phyloP scores from a whole-genome alignment of 2,329 filamentous ascomycete genomes.

The Cladosporium austrohemisphaericum region DNA sequence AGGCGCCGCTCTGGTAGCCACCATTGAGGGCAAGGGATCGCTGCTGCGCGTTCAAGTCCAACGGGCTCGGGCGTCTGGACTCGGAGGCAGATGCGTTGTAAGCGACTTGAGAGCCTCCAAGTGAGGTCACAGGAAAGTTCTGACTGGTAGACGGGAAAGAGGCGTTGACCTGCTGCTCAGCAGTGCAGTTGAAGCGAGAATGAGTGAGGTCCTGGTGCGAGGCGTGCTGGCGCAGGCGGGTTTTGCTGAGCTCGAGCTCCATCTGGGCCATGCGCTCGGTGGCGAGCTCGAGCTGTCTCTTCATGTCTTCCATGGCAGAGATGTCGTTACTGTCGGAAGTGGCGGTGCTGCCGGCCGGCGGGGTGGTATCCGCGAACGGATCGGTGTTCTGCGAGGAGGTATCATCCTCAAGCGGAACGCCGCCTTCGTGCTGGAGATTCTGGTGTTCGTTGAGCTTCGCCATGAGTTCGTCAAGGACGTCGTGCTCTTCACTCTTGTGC shows the following conservation, averaged over 20 bases:
- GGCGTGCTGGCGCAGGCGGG: slow-evolving; percentile 58
- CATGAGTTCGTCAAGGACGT: slow-evolving; percentile 64
- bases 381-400: slow-evolving; percentile 30
- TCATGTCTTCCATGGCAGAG: slow-evolving; percentile 42
- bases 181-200: slow-evolving; percentile 58
- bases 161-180: slow-evolving; percentile 44
- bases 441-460: slow-evolving; percentile 72
- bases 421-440: slow-evolving; percentile 47
- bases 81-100: slow-evolving; percentile 2
- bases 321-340: slow-evolving; percentile 34
- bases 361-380: slow-evolving; percentile 29
- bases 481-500: slow-evolving; percentile 14
- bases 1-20: slow-evolving; percentile 1
- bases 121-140: slow-evolving; percentile 18
- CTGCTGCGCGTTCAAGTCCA: slow-evolving; percentile 9
- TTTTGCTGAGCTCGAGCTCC: slow-evolving; percentile 66
- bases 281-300: slow-evolving; percentile 67
- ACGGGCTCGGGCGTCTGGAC: slow-evolving; percentile 7
- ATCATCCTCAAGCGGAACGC: slow-evolving; percentile 33
- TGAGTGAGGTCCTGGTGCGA: slow-evolving; percentile 61
- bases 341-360: slow-evolving; percentile 22
- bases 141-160: slow-evolving; percentile 29
- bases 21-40: slow-evolving; percentile 3
- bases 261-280: slow-evolving; percentile 67
- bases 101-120: neutral